These are phyloP conservation scores for Leccinum huronense DNA, from an alignment of 1,284 basidiomycete species.

Conservation along the genomic window DNA sequence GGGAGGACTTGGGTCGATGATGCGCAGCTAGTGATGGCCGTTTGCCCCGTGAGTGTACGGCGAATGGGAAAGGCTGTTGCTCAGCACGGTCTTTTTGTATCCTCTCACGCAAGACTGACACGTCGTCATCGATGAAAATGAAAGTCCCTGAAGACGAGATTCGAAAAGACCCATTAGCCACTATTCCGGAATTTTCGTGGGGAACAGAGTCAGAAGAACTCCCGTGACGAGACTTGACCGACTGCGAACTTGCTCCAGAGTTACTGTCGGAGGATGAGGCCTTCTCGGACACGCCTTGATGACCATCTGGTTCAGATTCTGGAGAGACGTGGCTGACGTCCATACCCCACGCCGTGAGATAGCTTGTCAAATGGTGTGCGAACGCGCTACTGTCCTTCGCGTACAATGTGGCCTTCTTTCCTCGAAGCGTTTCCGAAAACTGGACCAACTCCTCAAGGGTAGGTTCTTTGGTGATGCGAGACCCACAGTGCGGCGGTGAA, in stretches of 20 bases:
- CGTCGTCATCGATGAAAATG: conserved; percentile 88
- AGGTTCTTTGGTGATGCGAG: conserved; percentile 64
- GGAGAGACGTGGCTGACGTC: conserved; percentile 82
- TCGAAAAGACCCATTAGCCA: conserved; percentile 26
- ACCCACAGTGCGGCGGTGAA: conserved; percentile 39
- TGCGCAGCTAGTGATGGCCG: conserved; percentile 70
- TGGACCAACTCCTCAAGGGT: conserved; percentile 70
- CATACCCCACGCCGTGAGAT: conserved; percentile 92
- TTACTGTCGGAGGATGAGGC: conserved; percentile 15
- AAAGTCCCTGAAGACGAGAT: conserved; percentile 48
- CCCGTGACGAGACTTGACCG: conserved; percentile 29
- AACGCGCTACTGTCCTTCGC: conserved; percentile 82
- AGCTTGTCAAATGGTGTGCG: conserved; percentile 86
- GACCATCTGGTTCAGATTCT: conserved; percentile 50
- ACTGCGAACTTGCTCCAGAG: conserved; percentile 10
- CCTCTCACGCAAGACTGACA: conserved; percentile 69
- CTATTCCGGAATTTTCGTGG: conserved; percentile 20
- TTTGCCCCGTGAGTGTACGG: conserved; percentile 49
- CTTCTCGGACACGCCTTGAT: conserved; percentile 21
- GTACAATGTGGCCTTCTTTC: conserved; percentile 79
- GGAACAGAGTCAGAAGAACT: conserved; percentile 17
- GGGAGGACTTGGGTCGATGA: conserved; percentile 76
- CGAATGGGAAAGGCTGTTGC: conserved; percentile 49
- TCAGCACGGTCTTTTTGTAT: conserved; percentile 59
- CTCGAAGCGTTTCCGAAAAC: conserved; percentile 80